Evolutionary conservation across 352 stramenopile genomes (phyloP).

Genomic region (Pythium apleroticum): DNA sequence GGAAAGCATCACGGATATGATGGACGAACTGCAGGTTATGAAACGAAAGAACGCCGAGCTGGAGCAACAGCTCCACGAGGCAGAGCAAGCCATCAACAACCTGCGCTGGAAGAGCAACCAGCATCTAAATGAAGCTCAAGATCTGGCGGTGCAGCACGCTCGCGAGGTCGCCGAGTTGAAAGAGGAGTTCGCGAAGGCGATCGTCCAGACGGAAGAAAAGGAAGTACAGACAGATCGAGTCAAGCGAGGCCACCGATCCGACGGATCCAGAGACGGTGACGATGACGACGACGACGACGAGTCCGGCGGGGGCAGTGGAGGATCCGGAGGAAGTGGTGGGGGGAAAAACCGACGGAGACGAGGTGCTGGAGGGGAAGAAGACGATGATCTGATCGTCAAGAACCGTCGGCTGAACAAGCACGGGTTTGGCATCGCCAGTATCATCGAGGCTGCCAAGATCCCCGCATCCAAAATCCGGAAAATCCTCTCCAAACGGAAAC

Average conservation of each 20-base stretch:
- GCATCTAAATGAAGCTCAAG: conserved; percentile 43
- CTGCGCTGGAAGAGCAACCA: conserved; percentile 60
- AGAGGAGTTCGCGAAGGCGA: conserved; percentile 34
- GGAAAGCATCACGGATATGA: conserved; percentile 45
- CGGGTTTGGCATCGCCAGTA: conserved; percentile 67
- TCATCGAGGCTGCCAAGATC: conserved; percentile 77
- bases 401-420: conserved; percentile 64
- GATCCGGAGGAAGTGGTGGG: not conserved
- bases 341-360: conserved; percentile 30
- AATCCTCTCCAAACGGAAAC: conserved; percentile 72
- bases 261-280: conserved; percentile 11
- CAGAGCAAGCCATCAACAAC: conserved; percentile 43
- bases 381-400: conserved; percentile 54
- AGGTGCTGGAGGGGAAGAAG: conserved; percentile 26
- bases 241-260: not conserved
- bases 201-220: conserved; percentile 38
- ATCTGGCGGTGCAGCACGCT: conserved; percentile 30
- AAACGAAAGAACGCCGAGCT: conserved; percentile 35
- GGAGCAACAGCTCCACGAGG: conserved; percentile 41
- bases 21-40: conserved; percentile 48
- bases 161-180: conserved; percentile 40
- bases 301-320: conserved; percentile 9
- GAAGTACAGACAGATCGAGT: conserved; percentile 42
- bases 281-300: conserved; percentile 34
- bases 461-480: conserved; percentile 70